A percentile compares a stretch with the other conserved stretches of the same genome.
These are phyloP conservation scores for Xylaria sp. DNA, from an alignment of 2,329 filamentous ascomycete genomes.

Conservation along the genomic window DNA sequence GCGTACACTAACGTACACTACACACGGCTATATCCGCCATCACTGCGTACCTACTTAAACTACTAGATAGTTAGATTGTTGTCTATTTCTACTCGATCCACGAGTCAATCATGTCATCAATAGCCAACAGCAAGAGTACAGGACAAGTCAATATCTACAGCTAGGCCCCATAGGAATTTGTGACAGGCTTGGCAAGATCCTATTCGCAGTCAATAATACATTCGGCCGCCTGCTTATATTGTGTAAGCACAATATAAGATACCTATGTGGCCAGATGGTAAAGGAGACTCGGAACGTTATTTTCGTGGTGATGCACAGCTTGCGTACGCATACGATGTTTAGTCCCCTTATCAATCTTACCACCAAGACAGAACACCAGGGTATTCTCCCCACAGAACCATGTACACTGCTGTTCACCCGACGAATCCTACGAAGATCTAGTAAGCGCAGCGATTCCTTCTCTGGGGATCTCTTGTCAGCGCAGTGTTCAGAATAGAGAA, in stretches of 20 bases:
- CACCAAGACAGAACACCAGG: background rate
- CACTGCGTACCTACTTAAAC: background rate
- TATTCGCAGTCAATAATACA: background rate
- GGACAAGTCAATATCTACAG: background rate
- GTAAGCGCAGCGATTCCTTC: slow-evolving; percentile 23
- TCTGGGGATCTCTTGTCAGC: background rate
- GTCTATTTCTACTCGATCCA: background rate
- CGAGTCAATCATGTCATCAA: background rate
- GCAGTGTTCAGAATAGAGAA: slow-evolving; percentile 8
- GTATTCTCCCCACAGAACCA: background rate
- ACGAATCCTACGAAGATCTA: slow-evolving; percentile 22
- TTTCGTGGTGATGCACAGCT: background rate
- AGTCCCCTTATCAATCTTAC: background rate
- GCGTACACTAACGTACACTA: too few species aligned
- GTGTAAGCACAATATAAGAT: background rate
- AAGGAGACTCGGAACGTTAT: background rate
- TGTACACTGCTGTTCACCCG: background rate
- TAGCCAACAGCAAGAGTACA: background rate
- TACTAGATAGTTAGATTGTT: background rate
- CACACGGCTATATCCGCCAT: slow-evolving; percentile 25
- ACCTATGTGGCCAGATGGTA: background rate
- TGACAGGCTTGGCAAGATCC: background rate
- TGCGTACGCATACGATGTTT: background rate
- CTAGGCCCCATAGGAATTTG: background rate
- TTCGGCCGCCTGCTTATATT: background rate